These are phyloP conservation scores for Lodderomyces elongisporus DNA, from an alignment of 1,139 yeast genomes.

Conservation along the genomic window DNA sequence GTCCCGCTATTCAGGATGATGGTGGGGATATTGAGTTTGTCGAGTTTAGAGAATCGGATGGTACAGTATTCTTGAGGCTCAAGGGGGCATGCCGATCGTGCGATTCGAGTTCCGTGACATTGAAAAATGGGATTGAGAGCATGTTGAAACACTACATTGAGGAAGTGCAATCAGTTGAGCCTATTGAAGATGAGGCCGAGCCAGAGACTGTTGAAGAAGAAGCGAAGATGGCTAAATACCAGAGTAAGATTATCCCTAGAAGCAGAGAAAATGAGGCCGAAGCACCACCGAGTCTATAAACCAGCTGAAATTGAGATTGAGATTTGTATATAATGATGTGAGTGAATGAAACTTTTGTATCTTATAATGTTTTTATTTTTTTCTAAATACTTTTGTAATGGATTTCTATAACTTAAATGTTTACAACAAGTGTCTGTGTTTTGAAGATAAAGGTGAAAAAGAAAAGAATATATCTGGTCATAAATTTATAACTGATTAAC, in stretches of 20 bases:
- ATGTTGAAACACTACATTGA: slow-evolving; percentile 79
- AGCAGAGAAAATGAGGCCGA: slow-evolving; percentile 22
- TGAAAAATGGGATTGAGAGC: slow-evolving; percentile 75
- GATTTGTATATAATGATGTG: not conserved
- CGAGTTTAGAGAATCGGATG: slow-evolving; percentile 54
- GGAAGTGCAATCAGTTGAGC: slow-evolving; percentile 67
- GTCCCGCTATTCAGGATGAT: slow-evolving; percentile 90
- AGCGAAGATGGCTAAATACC: slow-evolving; percentile 15
- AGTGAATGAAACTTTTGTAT: too few relatives aligned
- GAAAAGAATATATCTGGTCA: too few relatives aligned
- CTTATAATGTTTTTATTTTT: too few relatives aligned
- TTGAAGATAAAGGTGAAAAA: too few relatives aligned
- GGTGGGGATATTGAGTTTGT: slow-evolving; percentile 82
- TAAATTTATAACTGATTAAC: too few relatives aligned
- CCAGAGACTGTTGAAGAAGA: slow-evolving; percentile 8
- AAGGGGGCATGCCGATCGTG: slow-evolving; percentile 81
- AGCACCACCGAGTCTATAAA: slow-evolving; percentile 39
- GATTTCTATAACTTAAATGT: too few relatives aligned
- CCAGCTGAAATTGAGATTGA: not conserved
- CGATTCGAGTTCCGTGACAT: slow-evolving; percentile 68
- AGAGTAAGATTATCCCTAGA: slow-evolving; percentile 30
- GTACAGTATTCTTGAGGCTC: slow-evolving; percentile 60
- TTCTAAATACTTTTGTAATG: too few relatives aligned
- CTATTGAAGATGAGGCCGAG: slow-evolving; percentile 37
- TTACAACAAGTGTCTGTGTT: too few relatives aligned